These are phyloP conservation scores for Pythium sp. DNA, from an alignment of 352 stramenopile genomes.

Conservation along the genomic window DNA sequence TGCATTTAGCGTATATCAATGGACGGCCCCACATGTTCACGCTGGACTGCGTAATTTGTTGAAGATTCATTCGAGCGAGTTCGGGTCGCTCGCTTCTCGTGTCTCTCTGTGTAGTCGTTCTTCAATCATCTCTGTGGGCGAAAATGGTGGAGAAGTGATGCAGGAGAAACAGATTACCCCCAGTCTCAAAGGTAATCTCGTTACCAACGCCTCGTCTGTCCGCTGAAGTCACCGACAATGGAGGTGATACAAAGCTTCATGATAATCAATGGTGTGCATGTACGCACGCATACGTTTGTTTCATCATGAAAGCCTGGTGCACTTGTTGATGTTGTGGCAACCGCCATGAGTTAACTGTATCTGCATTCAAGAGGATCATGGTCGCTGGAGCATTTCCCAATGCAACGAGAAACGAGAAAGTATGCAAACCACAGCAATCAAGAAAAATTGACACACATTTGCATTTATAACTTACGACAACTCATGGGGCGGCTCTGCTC, in stretches of 20 bases:
- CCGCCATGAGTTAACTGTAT: not conserved
- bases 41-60: not conserved
- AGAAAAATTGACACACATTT: conserved; percentile 9
- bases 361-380: not conserved
- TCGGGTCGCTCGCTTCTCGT: not conserved
- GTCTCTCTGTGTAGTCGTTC: not conserved
- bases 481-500: conserved; percentile 5
- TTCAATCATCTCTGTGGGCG: not conserved
- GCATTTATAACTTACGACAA: conserved; percentile 14
- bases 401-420: not conserved
- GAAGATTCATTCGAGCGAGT: not conserved
- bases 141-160: too few relatives aligned
- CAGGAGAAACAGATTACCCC: not conserved
- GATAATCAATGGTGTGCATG: not conserved
- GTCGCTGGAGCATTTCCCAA: not conserved
- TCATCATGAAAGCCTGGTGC: not conserved
- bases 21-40: not conserved
- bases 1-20: too few relatives aligned
- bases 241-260: not conserved
- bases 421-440: not conserved
- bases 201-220: conserved; percentile 5
- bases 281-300: too few relatives aligned
- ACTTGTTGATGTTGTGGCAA: not conserved
- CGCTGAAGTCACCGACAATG: not conserved
- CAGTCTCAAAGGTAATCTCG: conserved; percentile 1